Percentiles rank a stretch among this genome's conserved stretches.
Evolutionary conservation across 2,329 filamentous ascomycete genomes (phyloP).

Genomic region (Cercospora zeina): DNA sequence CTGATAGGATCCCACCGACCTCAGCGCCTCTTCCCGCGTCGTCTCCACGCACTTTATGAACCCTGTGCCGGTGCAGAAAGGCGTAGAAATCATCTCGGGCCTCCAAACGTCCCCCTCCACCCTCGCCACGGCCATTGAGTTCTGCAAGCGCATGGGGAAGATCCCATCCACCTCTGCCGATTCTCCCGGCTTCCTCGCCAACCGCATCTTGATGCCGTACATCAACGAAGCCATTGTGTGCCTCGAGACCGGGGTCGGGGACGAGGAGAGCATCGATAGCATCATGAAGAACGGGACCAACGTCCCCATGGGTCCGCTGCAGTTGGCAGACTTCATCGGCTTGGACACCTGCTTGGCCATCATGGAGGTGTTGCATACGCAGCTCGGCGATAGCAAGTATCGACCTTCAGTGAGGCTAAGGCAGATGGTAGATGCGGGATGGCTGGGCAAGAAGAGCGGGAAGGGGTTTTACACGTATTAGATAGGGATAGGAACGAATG

Average conservation of each 20-base stretch:
- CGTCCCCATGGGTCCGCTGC: conserved; percentile 94
- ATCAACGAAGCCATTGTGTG: conserved; percentile 98
- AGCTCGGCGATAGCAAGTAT: conserved; percentile 96
- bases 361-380: conserved; percentile 89
- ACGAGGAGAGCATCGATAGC: conserved; percentile 85
- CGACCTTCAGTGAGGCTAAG: conserved; percentile 80
- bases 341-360: conserved; percentile 94
- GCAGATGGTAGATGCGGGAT: conserved; percentile 98
- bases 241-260: conserved; percentile 86
- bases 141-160: conserved; percentile 93
- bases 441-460: conserved; percentile 95
- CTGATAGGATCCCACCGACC: conserved; percentile 69
- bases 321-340: conserved; percentile 94
- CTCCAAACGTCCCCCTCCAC: conserved; percentile 86
- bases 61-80: conserved; percentile 93
- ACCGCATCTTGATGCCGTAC: conserved; percentile 97
- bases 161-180: conserved; percentile 84
- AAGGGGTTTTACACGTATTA: conserved; percentile 94
- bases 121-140: conserved; percentile 75
- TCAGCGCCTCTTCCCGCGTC: conserved; percentile 79
- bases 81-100: conserved; percentile 94
- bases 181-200: conserved; percentile 90
- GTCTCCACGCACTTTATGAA: conserved; percentile 99
- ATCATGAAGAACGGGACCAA: conserved; percentile 99
- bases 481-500: neutral